These are phyloP conservation scores for Boletus bicolor DNA, from an alignment of 768 basidiomycete genomes.

Conservation along the genomic window DNA sequence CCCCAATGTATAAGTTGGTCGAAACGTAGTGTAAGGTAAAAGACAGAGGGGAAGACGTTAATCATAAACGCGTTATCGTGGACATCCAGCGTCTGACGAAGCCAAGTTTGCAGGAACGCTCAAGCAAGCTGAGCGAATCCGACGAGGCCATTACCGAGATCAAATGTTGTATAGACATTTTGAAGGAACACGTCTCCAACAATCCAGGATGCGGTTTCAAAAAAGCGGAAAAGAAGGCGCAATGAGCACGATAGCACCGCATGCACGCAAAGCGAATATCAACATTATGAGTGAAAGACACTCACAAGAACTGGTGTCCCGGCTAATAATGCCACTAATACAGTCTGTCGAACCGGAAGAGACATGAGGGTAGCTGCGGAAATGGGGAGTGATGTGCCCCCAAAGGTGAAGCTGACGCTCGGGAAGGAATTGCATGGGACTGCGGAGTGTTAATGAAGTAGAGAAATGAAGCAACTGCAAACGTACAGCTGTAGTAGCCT, in stretches of 20 bases:
- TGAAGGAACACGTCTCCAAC: constrained; percentile 35
- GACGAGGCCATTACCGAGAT: constrained; percentile 33
- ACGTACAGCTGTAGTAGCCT: constrained; percentile 34
- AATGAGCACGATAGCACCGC: neutral
- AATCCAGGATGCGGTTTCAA: constrained; percentile 11
- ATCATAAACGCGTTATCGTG: no score
- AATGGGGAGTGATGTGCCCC: constrained; percentile 34
- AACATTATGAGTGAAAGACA: neutral
- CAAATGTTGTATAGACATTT: constrained; percentile 42
- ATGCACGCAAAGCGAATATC: neutral
- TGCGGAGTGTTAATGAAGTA: neutral
- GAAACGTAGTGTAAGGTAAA: neutral
- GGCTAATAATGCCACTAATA: constrained; percentile 28
- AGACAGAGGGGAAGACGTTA: neutral
- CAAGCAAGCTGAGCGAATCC: constrained; percentile 34
- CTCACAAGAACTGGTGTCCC: constrained; percentile 1
- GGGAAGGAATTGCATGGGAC: constrained; percentile 31
- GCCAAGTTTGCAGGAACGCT: neutral
- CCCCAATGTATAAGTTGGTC: neutral
- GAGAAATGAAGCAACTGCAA: constrained; percentile 10
- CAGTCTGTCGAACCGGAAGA: constrained; percentile 24
- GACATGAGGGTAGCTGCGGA: constrained; percentile 29
- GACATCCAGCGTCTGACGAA: neutral
- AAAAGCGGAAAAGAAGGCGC: neutral
- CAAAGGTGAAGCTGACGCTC: constrained; percentile 34